Evolutionary conservation across 2,329 filamentous ascomycete species (phyloP), one percentile per base, ranked within the genome.

Genomic region (Dissoconium aciculare): DNA sequence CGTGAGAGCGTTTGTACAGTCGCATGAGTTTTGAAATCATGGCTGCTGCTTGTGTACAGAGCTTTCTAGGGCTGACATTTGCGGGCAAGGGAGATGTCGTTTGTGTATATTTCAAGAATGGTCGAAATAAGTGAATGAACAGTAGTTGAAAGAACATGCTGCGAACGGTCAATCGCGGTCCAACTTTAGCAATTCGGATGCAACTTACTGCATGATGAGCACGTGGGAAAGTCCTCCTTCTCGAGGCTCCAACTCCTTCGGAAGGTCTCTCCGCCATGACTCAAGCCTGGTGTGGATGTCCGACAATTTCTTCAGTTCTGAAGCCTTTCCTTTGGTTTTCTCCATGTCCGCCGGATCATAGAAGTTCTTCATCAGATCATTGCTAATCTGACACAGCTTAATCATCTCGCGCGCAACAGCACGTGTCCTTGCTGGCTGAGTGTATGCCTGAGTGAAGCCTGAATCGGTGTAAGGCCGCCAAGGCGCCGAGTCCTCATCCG

Each of bases 131-230:
- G 49, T 95, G 85, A 37, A 95, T 92, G 51, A 91, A 92, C 27
- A 94, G 74, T 1, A 95, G 67, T 49, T 95, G 85, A 55, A 87
- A 93, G 57, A 95, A 93, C 85, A 95, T 95, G 60, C 85, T 94
- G 46, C 13, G 33, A 3, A 3, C 4, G 13, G 11, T 3, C 11
- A 26, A 56, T 36, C 55, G 55, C 30, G 26, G 14, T 13, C 15
- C 13, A 13, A 26, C 5, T 24, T 17, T 16, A 11, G 2, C 2
- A 12, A 17, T 5, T 6, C 31, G 31, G 19, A 6, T 29, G 11
- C 30, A 16, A 70, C 84, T 70, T 71, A 94, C 85, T 95, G 87
- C 74, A 78, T 78, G 16, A 78, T 63, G 13, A 79, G 59, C 12
- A 91, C 79, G 45, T 84, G 84, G 2, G 89, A 84, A 25, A 95